Evolutionary conservation across 208 protist genomes (phyloP).

Genomic region (Trypanosoma vivax): DNA sequence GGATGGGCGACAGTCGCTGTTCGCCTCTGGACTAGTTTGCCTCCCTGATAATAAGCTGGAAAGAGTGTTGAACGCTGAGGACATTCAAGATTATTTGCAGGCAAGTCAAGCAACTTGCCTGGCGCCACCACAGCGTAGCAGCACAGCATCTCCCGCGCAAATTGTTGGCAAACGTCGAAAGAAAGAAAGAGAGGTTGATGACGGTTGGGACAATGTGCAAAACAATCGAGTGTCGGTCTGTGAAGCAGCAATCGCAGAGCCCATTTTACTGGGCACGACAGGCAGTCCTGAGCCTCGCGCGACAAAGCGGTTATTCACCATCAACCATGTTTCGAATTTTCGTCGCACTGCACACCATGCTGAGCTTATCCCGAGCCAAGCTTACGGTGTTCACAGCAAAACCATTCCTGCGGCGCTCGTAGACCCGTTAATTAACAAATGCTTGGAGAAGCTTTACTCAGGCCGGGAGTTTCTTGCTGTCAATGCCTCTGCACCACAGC

Average conservation of each 20-base stretch:
- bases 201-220: background rate
- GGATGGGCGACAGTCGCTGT: background rate
- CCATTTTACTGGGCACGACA: slow-evolving; percentile 32
- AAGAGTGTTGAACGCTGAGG: too few species aligned
- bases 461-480: slow-evolving; percentile 12
- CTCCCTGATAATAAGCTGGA: too few species aligned
- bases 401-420: slow-evolving; percentile 44
- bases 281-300: slow-evolving; percentile 56
- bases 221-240: background rate
- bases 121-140: slow-evolving; percentile 16
- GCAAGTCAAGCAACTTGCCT: background rate
- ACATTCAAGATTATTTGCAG: too few species aligned
- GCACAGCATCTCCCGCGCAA: slow-evolving; percentile 15
- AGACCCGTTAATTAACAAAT: slow-evolving; percentile 30
- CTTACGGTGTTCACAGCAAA: slow-evolving; percentile 38
- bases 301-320: slow-evolving; percentile 69
- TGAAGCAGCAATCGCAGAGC: slow-evolving; percentile 11
- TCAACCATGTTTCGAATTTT: slow-evolving; percentile 11
- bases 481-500: slow-evolving; percentile 23
- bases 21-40: too few species aligned
- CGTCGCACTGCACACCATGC: slow-evolving; percentile 40
- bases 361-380: slow-evolving; percentile 43
- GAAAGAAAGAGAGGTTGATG: background rate
- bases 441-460: slow-evolving; percentile 21
- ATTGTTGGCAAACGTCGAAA: background rate